Evolutionary conservation across 2,329 filamentous ascomycete genomes (phyloP).

Genomic region (Ophiocordyceps polyrhachis-furcata): DNA sequence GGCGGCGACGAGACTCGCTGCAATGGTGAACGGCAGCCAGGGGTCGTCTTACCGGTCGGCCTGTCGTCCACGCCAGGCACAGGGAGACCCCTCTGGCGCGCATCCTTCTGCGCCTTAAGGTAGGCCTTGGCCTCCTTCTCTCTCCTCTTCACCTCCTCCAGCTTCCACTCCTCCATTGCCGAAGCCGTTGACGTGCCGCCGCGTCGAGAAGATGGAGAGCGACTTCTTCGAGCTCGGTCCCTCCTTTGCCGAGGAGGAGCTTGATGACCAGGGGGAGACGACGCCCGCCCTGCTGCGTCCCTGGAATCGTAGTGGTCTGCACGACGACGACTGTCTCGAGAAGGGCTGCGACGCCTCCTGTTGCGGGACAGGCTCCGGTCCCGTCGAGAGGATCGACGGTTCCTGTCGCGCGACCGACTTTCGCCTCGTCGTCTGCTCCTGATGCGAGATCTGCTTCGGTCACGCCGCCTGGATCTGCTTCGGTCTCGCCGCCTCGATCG

Average conservation of each 20-base stretch:
- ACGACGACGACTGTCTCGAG: slow-evolving; percentile 7
- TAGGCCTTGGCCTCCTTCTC: slow-evolving; percentile 48
- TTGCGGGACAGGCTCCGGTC: slow-evolving; percentile 15
- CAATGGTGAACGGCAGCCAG: no score
- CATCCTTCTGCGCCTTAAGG: slow-evolving; percentile 41
- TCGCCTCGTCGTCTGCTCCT: slow-evolving; percentile 14
- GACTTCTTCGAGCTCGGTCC: slow-evolving; percentile 19
- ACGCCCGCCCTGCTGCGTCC: slow-evolving; percentile 3
- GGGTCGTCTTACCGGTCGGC: slow-evolving; percentile 1
- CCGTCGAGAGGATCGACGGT: slow-evolving; percentile 10
- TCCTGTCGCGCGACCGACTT: slow-evolving; percentile 9
- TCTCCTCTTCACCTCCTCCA: slow-evolving; percentile 40
- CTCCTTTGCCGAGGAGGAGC: slow-evolving; percentile 6
- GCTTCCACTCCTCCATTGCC: slow-evolving; percentile 35
- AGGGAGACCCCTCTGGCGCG: slow-evolving; percentile 37
- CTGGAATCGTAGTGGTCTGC: slow-evolving; percentile 7
- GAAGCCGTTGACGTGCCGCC: slow-evolving; percentile 19
- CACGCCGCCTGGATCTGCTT: slow-evolving; percentile 16
- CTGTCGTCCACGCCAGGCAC: slow-evolving; percentile 39
- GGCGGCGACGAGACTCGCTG: no score
- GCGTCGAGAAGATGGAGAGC: slow-evolving; percentile 22
- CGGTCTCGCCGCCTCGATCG: slow-evolving; percentile 15
- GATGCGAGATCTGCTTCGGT: slow-evolving; percentile 18
- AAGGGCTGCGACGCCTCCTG: slow-evolving; percentile 6
- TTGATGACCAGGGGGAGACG: slow-evolving; percentile 2